Base-by-base conservation (phyloP, 2,329 filamentous ascomycete species). In the Metarhizium album region DNA sequence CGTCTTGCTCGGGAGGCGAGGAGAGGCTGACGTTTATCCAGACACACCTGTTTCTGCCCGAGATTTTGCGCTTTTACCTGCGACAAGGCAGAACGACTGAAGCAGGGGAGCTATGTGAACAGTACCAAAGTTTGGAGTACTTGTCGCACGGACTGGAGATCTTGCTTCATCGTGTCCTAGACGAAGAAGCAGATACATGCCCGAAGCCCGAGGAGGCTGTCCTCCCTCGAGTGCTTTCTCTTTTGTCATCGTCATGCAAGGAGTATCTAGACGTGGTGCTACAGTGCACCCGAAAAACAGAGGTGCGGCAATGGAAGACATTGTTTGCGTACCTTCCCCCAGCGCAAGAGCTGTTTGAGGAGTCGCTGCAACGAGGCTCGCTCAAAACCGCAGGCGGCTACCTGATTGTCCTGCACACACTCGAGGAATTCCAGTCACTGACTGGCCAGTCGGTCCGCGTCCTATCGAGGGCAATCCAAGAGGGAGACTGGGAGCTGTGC, bases 361-460 rank as follows among this genome's bases (percentile, higher is more conserved):
- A 95, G 65, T 91, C 90, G 4, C 72, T 98, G 9, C 82, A 86
- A 57, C 81, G 87, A 51, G 90, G 88, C 3, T 87, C 85, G 3
- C 73, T 98, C 47, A 97, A 97, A 68, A 98, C 93, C 5, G 94
- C 93, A 2, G 91, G 90, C 9, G 93, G 94, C 1, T 98, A 97
- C 66, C 76, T 98, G n/a, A 80, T 98, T 18, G 87, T 98, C 35
- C 74, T 98, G 35, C 91, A 98, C 63, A 94, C 90, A 0, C 76
- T 86, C 52, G 81, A 86, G 56, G 84, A 87, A 64, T 67, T 86
- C 42, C 79, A 76, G 11, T 75, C 82, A 2, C 85, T 83, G 20
- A 84, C 82, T 14, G 83, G 87, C 59, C 86, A 91, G 63, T 83
- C 90, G 20, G 86, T 95, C 3, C 80, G 90, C 13, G 72, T 98